Evolutionary conservation across 345 rosid species (phyloP).

Genomic region (Microcos paniculata): DNA sequence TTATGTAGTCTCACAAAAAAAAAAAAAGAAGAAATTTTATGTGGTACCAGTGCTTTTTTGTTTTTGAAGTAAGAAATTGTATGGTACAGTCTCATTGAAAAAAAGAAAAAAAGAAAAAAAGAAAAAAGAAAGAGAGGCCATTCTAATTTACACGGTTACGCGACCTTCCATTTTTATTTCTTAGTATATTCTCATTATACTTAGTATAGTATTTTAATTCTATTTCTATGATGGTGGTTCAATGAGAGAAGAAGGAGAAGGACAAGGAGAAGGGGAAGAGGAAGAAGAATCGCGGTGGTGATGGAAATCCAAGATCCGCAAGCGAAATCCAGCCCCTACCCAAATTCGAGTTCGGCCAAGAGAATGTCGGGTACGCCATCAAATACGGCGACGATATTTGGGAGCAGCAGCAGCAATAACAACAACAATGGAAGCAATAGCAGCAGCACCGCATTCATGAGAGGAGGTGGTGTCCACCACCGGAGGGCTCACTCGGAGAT

Average conservation of each 20-base stretch:
- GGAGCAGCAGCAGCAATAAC: not conserved
- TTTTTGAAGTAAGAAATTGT: too few species aligned
- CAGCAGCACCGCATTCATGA: conserved; percentile 24
- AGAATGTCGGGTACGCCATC: not conserved
- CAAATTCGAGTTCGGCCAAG: not conserved
- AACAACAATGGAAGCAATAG: not conserved
- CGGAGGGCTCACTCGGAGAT: conserved; percentile 62
- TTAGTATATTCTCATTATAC: too few species aligned
- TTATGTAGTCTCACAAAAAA: too few species aligned
- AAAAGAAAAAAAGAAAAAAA: not conserved
- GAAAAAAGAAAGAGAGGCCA: not conserved
- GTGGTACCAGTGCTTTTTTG: too few species aligned
- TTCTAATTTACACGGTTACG: not conserved
- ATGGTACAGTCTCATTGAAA: too few species aligned
- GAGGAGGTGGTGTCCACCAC: conserved; percentile 25
- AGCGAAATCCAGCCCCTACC: not conserved
- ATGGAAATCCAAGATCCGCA: not conserved
- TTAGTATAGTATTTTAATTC: too few species aligned
- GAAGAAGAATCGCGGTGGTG: not conserved
- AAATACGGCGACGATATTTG: not conserved
- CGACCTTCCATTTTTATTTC: not conserved
- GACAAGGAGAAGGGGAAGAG: too few species aligned
- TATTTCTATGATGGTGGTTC: not conserved
- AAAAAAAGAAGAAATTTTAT: too few species aligned
- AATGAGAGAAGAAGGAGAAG: not conserved